Percentiles rank a stretch among this genome's conserved stretches.
Evolutionary conservation across 768 basidiomycete species (phyloP).

Genomic region (Suillus bovinus): DNA sequence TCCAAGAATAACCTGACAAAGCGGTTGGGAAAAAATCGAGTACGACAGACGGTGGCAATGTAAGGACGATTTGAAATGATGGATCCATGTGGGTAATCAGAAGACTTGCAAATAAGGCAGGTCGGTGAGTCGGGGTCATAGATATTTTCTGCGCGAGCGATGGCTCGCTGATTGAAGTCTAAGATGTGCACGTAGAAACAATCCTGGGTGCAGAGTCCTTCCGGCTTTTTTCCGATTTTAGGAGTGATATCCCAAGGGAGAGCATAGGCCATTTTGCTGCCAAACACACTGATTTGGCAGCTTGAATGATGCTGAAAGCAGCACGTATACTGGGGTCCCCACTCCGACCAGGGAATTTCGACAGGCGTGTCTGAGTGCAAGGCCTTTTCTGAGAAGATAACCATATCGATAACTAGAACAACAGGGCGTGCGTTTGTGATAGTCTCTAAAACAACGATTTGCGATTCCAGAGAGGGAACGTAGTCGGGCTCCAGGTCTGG

Average conservation of each 20-base stretch:
- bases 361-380: neutral
- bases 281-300: neutral
- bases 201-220: too few species aligned
- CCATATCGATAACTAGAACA: neutral
- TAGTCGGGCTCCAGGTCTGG: neutral
- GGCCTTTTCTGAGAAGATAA: neutral
- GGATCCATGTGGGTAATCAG: neutral
- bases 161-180: neutral
- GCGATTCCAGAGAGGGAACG: neutral
- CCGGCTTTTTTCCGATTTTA: neutral
- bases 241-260: neutral
- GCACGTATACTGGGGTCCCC: slow-evolving; percentile 2
- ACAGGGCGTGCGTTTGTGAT: neutral
- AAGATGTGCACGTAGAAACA: neutral
- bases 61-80: neutral
- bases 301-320: neutral
- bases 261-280: neutral
- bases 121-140: neutral
- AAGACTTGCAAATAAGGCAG: neutral
- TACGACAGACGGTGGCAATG: neutral
- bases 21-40: too few species aligned
- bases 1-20: neutral
- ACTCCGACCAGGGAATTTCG: neutral
- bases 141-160: neutral
- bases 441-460: neutral